Evolutionary conservation across 2,329 filamentous ascomycete genomes (phyloP).

Genomic region (Fusarium sp.): DNA sequence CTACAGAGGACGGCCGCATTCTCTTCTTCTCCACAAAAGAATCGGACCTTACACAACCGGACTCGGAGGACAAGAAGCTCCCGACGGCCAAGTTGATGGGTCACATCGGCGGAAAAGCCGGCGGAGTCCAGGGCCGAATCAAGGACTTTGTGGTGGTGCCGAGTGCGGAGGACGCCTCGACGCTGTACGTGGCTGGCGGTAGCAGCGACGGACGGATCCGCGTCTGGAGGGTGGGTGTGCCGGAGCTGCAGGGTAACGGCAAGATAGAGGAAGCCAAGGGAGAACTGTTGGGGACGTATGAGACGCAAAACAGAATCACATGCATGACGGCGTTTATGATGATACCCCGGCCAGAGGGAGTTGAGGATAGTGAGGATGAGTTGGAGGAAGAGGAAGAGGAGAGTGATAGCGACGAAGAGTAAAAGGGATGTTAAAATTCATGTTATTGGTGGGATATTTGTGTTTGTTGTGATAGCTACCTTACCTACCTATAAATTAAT

Average conservation of each 20-base stretch:
- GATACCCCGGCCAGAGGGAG: constrained; percentile 74
- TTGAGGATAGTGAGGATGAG: constrained; percentile 69
- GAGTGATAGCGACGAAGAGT: constrained; percentile 55
- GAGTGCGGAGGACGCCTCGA: constrained; percentile 53
- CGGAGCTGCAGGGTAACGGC: constrained; percentile 55
- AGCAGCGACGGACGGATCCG: constrained; percentile 90
- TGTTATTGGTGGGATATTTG: not conserved
- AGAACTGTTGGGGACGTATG: constrained; percentile 78
- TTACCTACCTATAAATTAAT: constrained; percentile 16
- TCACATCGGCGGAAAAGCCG: constrained; percentile 81
- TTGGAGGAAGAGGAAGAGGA: constrained; percentile 59
- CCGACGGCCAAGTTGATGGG: constrained; percentile 75
- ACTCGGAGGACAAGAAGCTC: constrained; percentile 53
- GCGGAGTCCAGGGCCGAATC: constrained; percentile 77
- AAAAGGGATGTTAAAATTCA: not conserved
- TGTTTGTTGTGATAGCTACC: constrained; percentile 9
- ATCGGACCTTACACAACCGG: constrained; percentile 57
- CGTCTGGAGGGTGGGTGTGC: constrained; percentile 74
- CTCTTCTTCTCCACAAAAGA: constrained; percentile 81
- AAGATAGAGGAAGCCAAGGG: constrained; percentile 46
- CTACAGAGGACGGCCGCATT: constrained; percentile 91
- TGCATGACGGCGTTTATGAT: constrained; percentile 90
- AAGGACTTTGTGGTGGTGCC: constrained; percentile 86
- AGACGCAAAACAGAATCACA: constrained; percentile 89
- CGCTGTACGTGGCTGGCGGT: constrained; percentile 74